Conservation (phyloP, 1,139 yeast species). For the Yamadazyma triangularis region DNA sequence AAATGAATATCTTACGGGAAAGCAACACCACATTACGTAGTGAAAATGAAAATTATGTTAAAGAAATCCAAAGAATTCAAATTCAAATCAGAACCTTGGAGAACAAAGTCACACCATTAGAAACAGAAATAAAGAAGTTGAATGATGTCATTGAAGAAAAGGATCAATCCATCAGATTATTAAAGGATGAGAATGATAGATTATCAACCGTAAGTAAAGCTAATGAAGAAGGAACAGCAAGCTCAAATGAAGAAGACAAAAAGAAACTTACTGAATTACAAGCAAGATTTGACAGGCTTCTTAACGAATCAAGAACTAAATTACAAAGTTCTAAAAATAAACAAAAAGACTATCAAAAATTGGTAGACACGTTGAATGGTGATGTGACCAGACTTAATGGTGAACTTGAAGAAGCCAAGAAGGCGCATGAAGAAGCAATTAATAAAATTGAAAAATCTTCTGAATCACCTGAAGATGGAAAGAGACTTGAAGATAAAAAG, state of each 20-base stretch:
- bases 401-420: constrained; percentile 12
- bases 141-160: constrained; percentile 12
- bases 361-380: constrained; percentile 20
- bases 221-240: constrained; percentile 4
- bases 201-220: constrained; percentile 9
- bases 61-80: constrained; percentile 21
- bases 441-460: constrained; percentile 10
- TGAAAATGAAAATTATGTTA: constrained; percentile 33
- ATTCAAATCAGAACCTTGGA: constrained; percentile 14
- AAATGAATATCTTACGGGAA: constrained; percentile 67
- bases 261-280: constrained; percentile 22
- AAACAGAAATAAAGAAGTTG: constrained; percentile 24
- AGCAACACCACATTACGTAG: constrained; percentile 65
- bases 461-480: constrained; percentile 3
- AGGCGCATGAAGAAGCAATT: constrained; percentile 2
- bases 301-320: constrained; percentile 32
- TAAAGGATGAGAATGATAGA: constrained; percentile 38
- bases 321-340: constrained; percentile 19
- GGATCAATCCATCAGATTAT: constrained; percentile 26
- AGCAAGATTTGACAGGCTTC: constrained; percentile 23
- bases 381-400: constrained; percentile 15
- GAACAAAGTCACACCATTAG: constrained; percentile 17
- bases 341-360: constrained; percentile 18
- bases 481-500: constrained; percentile 5
- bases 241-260: constrained; percentile 14